Evolutionary conservation across 2,329 filamentous ascomycete species (phyloP), one percentile per base, ranked within the genome.

Genomic region (Aspergillus ochraceoroseus): DNA sequence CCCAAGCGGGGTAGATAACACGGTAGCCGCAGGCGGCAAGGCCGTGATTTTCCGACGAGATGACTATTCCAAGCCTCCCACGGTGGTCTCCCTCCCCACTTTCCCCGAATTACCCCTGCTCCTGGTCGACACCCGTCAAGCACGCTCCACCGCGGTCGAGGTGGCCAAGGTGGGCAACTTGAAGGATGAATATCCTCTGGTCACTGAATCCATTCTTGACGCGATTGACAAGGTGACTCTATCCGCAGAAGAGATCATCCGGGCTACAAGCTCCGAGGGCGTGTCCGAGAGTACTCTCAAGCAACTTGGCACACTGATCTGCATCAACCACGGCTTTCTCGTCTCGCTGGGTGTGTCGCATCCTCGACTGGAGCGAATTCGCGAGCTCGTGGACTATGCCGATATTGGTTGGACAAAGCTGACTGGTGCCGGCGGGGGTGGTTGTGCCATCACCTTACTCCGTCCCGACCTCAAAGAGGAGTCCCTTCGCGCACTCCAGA

Each of bases 351-450:
- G 92, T 5, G 92, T 96, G 18, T 96, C 89, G 2, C 92, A 98
- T 64, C 94, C 92, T 1, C 82, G 88, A 32, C 75, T 98, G 17
- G 92, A 98, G 67, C 80, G 90, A 20, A 82, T 98, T 53, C 81
- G 92, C 47, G 90, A 95, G 66, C 72, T 98, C 17, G 84, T 94
- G 33, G 90, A 98, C 52, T 81, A 92, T 54, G 79, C 87, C 41
- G 85, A 83, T 27, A 85, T 95, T 41, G 92, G 92, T 19, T 98
- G 89, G 89, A 95, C 92, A 8, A 98, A 98, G 64, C 76, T 98
- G 42, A 98, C 92, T 0, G 92, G 92, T 22, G 92, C 92, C 1
- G 92, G 92, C 14, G 94, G 92, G 8, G 94, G 92, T 41, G 92
- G 92, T 2, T 96, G 94, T 65, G 90, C 89, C 2, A 96, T 98